Percentiles rank a stretch among this genome's conserved stretches.
phyloP scores from a whole-genome alignment of 805 yeast genomes.

The Suhomyces vadensis region DNA sequence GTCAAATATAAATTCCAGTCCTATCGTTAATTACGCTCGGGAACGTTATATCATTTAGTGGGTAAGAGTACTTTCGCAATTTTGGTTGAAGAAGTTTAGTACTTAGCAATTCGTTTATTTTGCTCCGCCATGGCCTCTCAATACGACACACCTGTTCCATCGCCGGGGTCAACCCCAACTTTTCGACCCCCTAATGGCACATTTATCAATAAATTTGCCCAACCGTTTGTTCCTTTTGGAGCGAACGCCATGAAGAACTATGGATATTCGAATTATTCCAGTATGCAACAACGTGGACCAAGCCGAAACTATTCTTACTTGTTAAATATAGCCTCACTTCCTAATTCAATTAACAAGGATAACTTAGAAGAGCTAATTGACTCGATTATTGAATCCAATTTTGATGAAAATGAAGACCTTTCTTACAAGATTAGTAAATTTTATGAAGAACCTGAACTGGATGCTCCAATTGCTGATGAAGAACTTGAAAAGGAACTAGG shows the following conservation, averaged over 20 bases:
- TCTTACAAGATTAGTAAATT: constrained; percentile 12
- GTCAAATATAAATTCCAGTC: too few species aligned
- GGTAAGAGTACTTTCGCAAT: neutral
- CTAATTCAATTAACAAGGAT: constrained; percentile 11
- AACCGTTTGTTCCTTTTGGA: constrained; percentile 5
- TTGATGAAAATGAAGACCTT: constrained; percentile 6
- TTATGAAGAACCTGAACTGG: neutral
- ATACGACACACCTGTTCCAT: neutral
- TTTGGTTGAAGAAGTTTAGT: neutral
- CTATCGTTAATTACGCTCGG: too few species aligned
- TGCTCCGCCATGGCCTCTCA: neutral
- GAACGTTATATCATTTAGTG: too few species aligned
- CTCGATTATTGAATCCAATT: constrained; percentile 15
- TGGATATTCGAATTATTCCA: neutral
- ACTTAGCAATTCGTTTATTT: neutral
- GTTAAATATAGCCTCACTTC: constrained; percentile 11
- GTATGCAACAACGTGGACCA: neutral
- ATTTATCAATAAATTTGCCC: constrained; percentile 3
- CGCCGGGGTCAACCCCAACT: neutral
- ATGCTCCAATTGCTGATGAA: neutral
- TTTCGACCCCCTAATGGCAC: neutral
- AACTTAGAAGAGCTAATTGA: constrained; percentile 19
- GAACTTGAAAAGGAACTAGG: neutral
- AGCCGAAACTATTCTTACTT: neutral
- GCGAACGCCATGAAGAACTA: neutral